phyloP scores from a whole-genome alignment of 2,329 filamentous ascomycete genomes.

The Penicillium sp. region DNA sequence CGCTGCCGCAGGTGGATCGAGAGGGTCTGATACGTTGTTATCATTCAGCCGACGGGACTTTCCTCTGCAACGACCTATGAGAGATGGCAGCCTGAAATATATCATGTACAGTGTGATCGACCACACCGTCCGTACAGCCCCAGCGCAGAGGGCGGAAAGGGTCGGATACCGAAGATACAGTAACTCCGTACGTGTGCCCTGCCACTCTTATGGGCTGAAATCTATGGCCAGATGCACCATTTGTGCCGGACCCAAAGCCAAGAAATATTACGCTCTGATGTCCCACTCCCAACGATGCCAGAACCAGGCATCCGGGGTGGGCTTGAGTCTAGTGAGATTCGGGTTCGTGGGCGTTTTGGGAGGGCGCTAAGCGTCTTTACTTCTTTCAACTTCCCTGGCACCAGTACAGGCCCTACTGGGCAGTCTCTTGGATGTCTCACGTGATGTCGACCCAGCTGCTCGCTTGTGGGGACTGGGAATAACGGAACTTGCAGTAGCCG shows the following conservation, averaged over 20 bases:
- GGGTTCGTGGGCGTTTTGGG: background rate
- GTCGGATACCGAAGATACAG: conserved; percentile 19
- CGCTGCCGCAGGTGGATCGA: conserved; percentile 13
- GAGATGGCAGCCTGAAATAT: too few relatives aligned
- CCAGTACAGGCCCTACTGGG: too few relatives aligned
- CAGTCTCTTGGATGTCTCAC: background rate
- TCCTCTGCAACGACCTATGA: conserved; percentile 25
- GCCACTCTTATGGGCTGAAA: conserved; percentile 6
- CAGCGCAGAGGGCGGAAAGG: conserved; percentile 22
- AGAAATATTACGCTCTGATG: conserved; percentile 6
- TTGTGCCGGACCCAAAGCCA: conserved; percentile 8
- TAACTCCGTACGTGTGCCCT: background rate
- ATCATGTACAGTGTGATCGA: background rate
- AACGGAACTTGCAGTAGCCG: too few relatives aligned
- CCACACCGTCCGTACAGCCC: background rate
- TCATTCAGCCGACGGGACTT: conserved; percentile 13
- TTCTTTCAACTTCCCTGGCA: too few relatives aligned
- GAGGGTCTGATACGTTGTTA: conserved; percentile 14
- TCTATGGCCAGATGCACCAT: conserved; percentile 2
- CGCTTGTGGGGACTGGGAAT: too few relatives aligned
- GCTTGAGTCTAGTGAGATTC: background rate
- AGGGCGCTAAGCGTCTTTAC: background rate
- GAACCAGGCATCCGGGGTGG: background rate
- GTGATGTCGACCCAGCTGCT: background rate
- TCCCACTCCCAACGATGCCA: conserved; percentile 3